Evolutionary conservation across 1,284 basidiomycete species (phyloP).

Genomic region (Phaffia rhodozyma): DNA sequence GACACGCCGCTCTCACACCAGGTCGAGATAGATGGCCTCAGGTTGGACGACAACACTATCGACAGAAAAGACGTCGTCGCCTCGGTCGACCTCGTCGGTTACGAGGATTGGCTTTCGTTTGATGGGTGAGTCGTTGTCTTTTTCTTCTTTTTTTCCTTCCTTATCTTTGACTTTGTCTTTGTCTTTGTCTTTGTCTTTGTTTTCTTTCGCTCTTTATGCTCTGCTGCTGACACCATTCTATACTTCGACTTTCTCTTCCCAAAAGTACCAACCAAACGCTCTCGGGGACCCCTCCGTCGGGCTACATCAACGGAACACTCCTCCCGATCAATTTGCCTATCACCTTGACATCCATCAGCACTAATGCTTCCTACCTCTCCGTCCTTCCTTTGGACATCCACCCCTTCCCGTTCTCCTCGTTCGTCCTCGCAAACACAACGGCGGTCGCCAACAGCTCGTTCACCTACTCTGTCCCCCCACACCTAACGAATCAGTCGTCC

Average conservation of each 20-base stretch:
- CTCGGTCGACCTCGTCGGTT: background rate
- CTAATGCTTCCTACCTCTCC: constrained; percentile 24
- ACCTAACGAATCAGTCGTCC: constrained; percentile 26
- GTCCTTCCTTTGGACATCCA: constrained; percentile 34
- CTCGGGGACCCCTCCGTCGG: constrained; percentile 35
- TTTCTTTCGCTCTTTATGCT: no score
- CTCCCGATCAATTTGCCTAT: constrained; percentile 32
- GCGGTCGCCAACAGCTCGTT: constrained; percentile 28
- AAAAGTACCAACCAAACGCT: constrained; percentile 26
- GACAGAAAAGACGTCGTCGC: background rate
- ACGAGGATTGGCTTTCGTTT: constrained; percentile 11
- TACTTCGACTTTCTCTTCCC: background rate
- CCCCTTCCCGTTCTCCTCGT: constrained; percentile 37
- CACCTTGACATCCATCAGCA: constrained; percentile 28
- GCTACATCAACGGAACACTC: constrained; percentile 34
- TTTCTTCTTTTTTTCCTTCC: background rate
- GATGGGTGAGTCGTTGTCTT: constrained; percentile 1
- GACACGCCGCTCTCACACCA: background rate
- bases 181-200: no score
- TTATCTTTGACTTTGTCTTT: background rate
- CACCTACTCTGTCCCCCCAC: constrained; percentile 27
- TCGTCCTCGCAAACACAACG: constrained; percentile 32
- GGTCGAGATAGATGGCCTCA: background rate
- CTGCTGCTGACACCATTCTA: no score
- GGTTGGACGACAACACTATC: constrained; percentile 6